A percentile compares a stretch with the other conserved stretches of the same genome.
Evolutionary conservation across 257 asterid genomes (phyloP).

Genomic region (Ehretia macrophylla): DNA sequence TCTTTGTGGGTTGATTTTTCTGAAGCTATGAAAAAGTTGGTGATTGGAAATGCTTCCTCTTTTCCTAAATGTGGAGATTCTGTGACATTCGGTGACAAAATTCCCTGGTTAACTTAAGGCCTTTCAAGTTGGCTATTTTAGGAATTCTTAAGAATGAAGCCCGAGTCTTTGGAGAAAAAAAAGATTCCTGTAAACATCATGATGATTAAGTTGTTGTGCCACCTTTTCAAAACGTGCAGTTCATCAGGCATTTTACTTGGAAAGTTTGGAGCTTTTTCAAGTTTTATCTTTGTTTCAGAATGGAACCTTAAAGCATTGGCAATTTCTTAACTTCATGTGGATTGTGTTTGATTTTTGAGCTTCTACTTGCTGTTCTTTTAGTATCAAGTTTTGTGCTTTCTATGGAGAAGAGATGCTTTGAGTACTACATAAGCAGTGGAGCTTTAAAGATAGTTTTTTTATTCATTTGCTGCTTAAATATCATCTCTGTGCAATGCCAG

Average conservation of each 20-base stretch:
- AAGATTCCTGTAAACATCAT: neutral
- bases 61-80: too few relatives aligned
- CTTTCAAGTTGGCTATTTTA: too few relatives aligned
- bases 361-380: constrained; percentile 10
- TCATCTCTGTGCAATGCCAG: constrained; percentile 44
- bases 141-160: neutral
- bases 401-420: too few relatives aligned
- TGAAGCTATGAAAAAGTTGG: too few relatives aligned
- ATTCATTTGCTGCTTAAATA: constrained; percentile 29
- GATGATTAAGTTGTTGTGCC: neutral
- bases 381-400: too few relatives aligned
- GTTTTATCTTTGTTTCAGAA: constrained; percentile 6
- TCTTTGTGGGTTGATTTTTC: too few relatives aligned
- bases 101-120: too few relatives aligned
- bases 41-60: too few relatives aligned
- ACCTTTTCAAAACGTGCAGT: neutral
- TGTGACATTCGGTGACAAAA: too few relatives aligned
- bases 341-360: constrained; percentile 5
- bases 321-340: constrained; percentile 2
- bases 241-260: constrained; percentile 7
- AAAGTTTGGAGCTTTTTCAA: constrained; percentile 9
- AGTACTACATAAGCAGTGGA: too few relatives aligned
- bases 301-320: neutral
- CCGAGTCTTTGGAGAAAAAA: neutral
- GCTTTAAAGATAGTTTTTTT: too few relatives aligned